Conservation (phyloP, 768 basidiomycete genomes). For the Gloeopeniophorella convolvens region DNA sequence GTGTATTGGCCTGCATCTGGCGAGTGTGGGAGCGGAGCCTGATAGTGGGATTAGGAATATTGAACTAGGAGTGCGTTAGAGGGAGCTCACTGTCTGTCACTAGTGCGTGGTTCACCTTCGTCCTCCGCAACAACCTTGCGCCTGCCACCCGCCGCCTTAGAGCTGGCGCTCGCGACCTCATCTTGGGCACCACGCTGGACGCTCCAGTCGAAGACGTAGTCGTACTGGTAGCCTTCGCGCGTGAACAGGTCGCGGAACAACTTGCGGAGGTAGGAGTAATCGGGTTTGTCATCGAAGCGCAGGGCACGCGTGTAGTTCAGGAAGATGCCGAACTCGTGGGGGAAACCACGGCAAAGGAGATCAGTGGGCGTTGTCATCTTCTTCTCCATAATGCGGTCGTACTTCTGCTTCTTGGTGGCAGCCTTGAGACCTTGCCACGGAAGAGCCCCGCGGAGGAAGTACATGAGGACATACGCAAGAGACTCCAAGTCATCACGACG, state of each 20-base stretch:
- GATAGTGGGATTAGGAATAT: constrained; percentile 13
- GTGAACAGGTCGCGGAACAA: constrained; percentile 98
- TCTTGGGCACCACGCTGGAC: constrained; percentile 78
- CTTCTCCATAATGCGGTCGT: constrained; percentile 99
- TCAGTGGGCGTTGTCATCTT: constrained; percentile 99
- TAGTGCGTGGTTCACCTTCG: constrained; percentile 67
- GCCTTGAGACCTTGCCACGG: constrained; percentile 99
- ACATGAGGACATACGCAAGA: constrained; percentile 98
- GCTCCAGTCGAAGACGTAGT: constrained; percentile 99
- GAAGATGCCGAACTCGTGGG: constrained; percentile 99
- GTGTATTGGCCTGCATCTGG: constrained; percentile 59
- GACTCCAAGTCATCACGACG: constrained; percentile 98
- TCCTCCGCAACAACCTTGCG: constrained; percentile 83
- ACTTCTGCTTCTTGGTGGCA: constrained; percentile 99
- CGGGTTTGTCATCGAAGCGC: constrained; percentile 99
- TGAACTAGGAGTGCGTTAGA: constrained; percentile 19
- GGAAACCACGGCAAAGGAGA: constrained; percentile 97
- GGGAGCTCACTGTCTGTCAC: constrained; percentile 79
- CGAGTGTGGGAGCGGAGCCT: constrained; percentile 84
- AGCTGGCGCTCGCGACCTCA: constrained; percentile 50
- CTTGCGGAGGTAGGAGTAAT: constrained; percentile 99
- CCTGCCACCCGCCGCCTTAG: constrained; percentile 54
- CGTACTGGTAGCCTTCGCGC: constrained; percentile 97
- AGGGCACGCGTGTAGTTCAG: constrained; percentile 98
- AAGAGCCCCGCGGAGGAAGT: constrained; percentile 96